phyloP scores from a whole-genome alignment of 2,329 filamentous ascomycete genomes.

The Exophiala lecanii-corni region DNA sequence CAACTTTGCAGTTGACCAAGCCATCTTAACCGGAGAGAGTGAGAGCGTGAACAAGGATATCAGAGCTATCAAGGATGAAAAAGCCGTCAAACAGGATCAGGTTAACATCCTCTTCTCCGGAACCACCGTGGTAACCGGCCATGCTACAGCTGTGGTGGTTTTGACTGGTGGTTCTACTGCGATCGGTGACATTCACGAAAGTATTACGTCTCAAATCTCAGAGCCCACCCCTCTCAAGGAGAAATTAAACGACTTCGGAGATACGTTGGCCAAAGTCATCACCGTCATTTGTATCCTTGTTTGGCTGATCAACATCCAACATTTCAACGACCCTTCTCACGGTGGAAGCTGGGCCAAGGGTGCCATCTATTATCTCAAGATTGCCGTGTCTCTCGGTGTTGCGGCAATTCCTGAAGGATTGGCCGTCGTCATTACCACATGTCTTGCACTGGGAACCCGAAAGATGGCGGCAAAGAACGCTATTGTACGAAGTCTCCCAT shows the following conservation, averaged over 20 bases:
- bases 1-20: slow-evolving; percentile 94
- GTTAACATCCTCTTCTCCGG: slow-evolving; percentile 97
- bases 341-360: slow-evolving; percentile 94
- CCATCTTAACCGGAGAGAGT: slow-evolving; percentile 93
- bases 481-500: slow-evolving; percentile 90
- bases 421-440: slow-evolving; percentile 98
- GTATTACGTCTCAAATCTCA: slow-evolving; percentile 95
- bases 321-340: slow-evolving; percentile 92
- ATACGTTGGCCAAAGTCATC: slow-evolving; percentile 94
- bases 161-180: slow-evolving; percentile 85
- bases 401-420: slow-evolving; percentile 62
- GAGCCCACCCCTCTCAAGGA: slow-evolving; percentile 96
- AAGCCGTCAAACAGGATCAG: slow-evolving; percentile 95
- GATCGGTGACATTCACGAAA: slow-evolving; percentile 98
- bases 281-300: slow-evolving; percentile 94
- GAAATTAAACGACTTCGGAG: slow-evolving; percentile 97
- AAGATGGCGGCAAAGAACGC: slow-evolving; percentile 99
- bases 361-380: slow-evolving; percentile 99
- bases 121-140: slow-evolving; percentile 91
- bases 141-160: slow-evolving; percentile 85
- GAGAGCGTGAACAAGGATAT: slow-evolving; percentile 91
- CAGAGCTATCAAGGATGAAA: slow-evolving; percentile 63
- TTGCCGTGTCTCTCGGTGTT: slow-evolving; percentile 95
- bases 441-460: slow-evolving; percentile 87
- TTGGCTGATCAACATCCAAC: slow-evolving; percentile 96